A percentile compares a stretch with the other conserved stretches of the same genome.
Evolutionary conservation across 2,329 filamentous ascomycete genomes (phyloP).

Genomic region (Xylariales sp.): DNA sequence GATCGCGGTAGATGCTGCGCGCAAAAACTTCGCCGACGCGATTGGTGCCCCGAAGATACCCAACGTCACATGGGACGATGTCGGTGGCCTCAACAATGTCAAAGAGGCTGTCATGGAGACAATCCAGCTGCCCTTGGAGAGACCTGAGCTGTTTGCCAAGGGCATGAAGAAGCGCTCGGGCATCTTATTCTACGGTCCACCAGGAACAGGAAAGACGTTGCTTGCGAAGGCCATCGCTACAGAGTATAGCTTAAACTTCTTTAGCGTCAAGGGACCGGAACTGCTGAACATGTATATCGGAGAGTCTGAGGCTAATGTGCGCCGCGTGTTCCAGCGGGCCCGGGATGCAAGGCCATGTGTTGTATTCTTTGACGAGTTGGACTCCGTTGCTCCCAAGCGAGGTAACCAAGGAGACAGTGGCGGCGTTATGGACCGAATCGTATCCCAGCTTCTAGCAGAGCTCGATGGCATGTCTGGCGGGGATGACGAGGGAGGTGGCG

Average conservation of each 20-base stretch:
- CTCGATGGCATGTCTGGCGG: constrained; percentile 96
- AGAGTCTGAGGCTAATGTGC: constrained; percentile 88
- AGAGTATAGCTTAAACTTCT: constrained; percentile 91
- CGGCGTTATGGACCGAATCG: constrained; percentile 97
- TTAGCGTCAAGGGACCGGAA: constrained; percentile 88
- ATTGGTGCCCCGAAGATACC: constrained; percentile 98
- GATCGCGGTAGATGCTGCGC: constrained; percentile 85
- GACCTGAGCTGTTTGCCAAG: constrained; percentile 91
- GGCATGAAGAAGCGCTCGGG: constrained; percentile 97
- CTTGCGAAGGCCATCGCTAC: constrained; percentile 90
- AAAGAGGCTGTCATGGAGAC: constrained; percentile 98
- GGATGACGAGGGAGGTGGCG: constrained; percentile 72
- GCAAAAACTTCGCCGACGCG: constrained; percentile 96
- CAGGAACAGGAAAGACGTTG: constrained; percentile 88
- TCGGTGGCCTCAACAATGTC: constrained; percentile 87
- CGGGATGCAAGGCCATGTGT: constrained; percentile 82
- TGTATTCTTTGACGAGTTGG: constrained; percentile 90
- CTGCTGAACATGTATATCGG: constrained; percentile 95
- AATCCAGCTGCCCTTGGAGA: constrained; percentile 85
- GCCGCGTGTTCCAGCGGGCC: constrained; percentile 81
- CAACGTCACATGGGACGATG: constrained; percentile 93
- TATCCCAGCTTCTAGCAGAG: constrained; percentile 90
- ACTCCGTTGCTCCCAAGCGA: constrained; percentile 91
- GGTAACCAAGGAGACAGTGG: constrained; percentile 97
- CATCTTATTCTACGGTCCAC: constrained; percentile 87